Evolutionary conservation across 176 grass and related monocot genomes (phyloP).

Genomic region (Oryza meyeriana): DNA sequence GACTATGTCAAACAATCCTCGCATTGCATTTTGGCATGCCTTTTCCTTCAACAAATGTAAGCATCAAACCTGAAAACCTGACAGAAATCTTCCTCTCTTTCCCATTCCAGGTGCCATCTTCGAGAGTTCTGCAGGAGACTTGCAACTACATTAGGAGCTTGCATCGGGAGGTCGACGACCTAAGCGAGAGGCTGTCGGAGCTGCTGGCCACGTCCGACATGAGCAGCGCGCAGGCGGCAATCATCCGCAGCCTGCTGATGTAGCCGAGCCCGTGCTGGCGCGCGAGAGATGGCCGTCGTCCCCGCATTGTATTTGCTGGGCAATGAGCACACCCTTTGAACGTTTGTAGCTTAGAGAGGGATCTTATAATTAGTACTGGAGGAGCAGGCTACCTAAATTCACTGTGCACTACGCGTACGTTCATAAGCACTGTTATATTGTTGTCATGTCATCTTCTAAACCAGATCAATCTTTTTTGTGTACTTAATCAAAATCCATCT

Average conservation of each 20-base stretch:
- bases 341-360: conserved; percentile 40
- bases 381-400: conserved; percentile 34
- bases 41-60: not conserved
- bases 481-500: conserved; percentile 29
- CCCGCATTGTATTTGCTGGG: conserved; percentile 1
- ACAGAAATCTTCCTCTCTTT: not conserved
- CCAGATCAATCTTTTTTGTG: conserved; percentile 36
- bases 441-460: conserved; percentile 1
- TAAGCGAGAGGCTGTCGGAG: conserved; percentile 87
- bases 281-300: not conserved
- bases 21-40: not conserved
- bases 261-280: conserved; percentile 3
- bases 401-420: conserved; percentile 21
- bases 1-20: not conserved
- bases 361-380: conserved; percentile 30
- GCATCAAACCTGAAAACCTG: not conserved
- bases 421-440: not conserved
- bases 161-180: conserved; percentile 72
- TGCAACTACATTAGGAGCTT: conserved; percentile 87
- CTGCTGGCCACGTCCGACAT: conserved; percentile 69
- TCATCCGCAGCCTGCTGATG: conserved; percentile 90
- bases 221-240: conserved; percentile 73
- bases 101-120: conserved; percentile 54
- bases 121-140: conserved; percentile 84
- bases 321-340: not conserved